Evolutionary conservation across 1,284 basidiomycete genomes (phyloP).

Genomic region (Malassezia sympodialis): DNA sequence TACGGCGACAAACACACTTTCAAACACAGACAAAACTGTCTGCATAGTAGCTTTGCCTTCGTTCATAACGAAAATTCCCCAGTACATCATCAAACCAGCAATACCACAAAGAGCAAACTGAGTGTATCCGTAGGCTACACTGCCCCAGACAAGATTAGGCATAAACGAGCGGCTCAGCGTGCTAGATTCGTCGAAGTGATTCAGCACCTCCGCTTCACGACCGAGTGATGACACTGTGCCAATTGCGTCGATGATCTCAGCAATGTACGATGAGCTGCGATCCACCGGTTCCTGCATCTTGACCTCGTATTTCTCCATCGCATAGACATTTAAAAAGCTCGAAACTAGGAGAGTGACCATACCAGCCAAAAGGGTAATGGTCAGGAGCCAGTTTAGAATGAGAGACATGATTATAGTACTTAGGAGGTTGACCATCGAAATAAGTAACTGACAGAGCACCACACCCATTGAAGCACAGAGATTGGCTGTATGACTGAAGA

Average conservation of each 20-base stretch:
- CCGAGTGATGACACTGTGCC: constrained; percentile 49
- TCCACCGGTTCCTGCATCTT: constrained; percentile 38
- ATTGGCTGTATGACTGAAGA: constrained; percentile 46
- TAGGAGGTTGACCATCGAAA: constrained; percentile 40
- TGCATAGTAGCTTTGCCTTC: constrained; percentile 27
- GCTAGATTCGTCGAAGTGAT: constrained; percentile 31
- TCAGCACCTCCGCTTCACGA: constrained; percentile 45
- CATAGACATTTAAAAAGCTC: constrained; percentile 44
- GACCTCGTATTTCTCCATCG: constrained; percentile 42
- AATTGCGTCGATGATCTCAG: constrained; percentile 50
- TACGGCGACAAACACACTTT: constrained; percentile 49
- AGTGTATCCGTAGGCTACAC: constrained; percentile 44
- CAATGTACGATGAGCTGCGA: constrained; percentile 42
- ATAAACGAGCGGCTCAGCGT: constrained; percentile 23
- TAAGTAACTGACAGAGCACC: constrained; percentile 48
- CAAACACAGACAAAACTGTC: constrained; percentile 43
- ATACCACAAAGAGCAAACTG: constrained; percentile 48
- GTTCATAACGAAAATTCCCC: constrained; percentile 43
- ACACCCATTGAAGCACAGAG: constrained; percentile 49
- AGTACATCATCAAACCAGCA: constrained; percentile 48
- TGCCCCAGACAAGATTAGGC: constrained; percentile 38
- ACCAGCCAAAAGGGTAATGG: constrained; percentile 46
- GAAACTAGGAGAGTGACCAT: constrained; percentile 37
- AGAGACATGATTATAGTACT: constrained; percentile 49
- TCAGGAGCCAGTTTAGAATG: constrained; percentile 47